A percentile compares a stretch with the other conserved stretches of the same genome.
Evolutionary conservation across 2,329 filamentous ascomycete genomes (phyloP).

Genomic region (Microdochium paspali): DNA sequence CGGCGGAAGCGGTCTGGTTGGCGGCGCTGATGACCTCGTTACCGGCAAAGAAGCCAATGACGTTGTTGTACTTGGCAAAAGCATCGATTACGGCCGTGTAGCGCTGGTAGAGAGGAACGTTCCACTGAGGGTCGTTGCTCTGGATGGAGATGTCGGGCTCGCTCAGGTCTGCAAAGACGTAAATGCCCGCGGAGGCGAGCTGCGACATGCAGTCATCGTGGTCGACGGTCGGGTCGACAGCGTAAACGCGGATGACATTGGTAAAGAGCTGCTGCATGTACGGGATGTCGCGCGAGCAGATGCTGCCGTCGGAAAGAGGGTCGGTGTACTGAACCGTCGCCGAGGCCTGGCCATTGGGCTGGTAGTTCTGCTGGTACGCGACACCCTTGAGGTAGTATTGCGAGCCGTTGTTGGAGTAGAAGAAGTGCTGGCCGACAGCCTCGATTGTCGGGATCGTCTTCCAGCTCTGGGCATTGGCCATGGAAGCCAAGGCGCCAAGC

Average conservation of each 20-base stretch:
- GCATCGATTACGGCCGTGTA: constrained; percentile 80
- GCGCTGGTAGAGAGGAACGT: constrained; percentile 64
- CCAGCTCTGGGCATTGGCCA: constrained; percentile 9
- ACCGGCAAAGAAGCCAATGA: constrained; percentile 94
- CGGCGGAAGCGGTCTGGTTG: constrained; percentile 83
- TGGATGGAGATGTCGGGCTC: constrained; percentile 79
- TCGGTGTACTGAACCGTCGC: constrained; percentile 58
- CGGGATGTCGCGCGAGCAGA: constrained; percentile 80
- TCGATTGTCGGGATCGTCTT: constrained; percentile 19
- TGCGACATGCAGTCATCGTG: constrained; percentile 80
- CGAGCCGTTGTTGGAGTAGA: constrained; percentile 47
- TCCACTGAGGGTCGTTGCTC: constrained; percentile 71
- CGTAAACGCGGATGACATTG: constrained; percentile 93
- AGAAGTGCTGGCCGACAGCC: constrained; percentile 21
- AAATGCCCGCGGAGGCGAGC: constrained; percentile 80
- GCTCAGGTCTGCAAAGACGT: constrained; percentile 84
- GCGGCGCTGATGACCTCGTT: constrained; percentile 90
- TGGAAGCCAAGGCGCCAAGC: background rate
- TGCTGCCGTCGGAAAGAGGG: constrained; percentile 62
- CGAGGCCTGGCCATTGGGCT: constrained; percentile 41
- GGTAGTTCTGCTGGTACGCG: constrained; percentile 82
- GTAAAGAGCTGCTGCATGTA: constrained; percentile 69
- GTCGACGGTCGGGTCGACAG: constrained; percentile 69
- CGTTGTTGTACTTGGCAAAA: constrained; percentile 76
- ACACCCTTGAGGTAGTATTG: constrained; percentile 86